Base-by-base conservation (phyloP, 371 early-diverging fungal genomes). In the Rhizomucor miehei region DNA sequence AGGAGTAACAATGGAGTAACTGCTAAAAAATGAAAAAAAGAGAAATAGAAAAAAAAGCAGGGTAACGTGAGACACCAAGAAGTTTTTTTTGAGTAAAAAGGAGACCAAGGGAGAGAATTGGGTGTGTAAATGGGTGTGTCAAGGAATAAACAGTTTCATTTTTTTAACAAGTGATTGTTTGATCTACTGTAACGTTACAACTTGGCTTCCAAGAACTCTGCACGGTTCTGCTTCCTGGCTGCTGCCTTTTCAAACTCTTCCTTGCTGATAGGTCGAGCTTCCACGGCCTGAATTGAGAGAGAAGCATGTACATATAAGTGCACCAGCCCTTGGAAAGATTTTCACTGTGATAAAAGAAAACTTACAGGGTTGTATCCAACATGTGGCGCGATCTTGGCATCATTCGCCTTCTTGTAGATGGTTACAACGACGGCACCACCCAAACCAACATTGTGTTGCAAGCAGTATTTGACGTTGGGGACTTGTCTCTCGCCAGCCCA, bases 381-480 rank as follows among this genome's bases (percentile, higher is more conserved):
- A 44, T 84, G 77, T 57, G 76, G 79, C 47, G 79, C 63, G 9
- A 79, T 58, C 4, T 66, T 65, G 46, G 44, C 62, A 29, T 61
- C 64, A 51, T 63, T 65, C 14, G 79, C 69, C 69, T 82, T 84
- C 63, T 81, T 78, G 63, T 87, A 90, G 43, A 90, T 63, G 2
- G 81, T 73, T 21, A 90, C 56, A 10, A 90, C 91, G 21, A 82
- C 89, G 48, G 89, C 89, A 48, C 89, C 88, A 29, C 91, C 91
- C 20, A 90, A 75, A 25, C 91, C 91, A 51, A 91, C 74, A 59
- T 89, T 91, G 67, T 91, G 91, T 53, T 91, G 89, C 39, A 91
- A 6, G 88, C 90, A 29, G 47, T 80, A 78, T 51, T 73, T 72
- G 36, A 75, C 74, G 62, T 87, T 83, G 21, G 82, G 74, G 1